phyloP scores from a whole-genome alignment of 106 monocot genomes.

The Hemerocallis citrina region DNA sequence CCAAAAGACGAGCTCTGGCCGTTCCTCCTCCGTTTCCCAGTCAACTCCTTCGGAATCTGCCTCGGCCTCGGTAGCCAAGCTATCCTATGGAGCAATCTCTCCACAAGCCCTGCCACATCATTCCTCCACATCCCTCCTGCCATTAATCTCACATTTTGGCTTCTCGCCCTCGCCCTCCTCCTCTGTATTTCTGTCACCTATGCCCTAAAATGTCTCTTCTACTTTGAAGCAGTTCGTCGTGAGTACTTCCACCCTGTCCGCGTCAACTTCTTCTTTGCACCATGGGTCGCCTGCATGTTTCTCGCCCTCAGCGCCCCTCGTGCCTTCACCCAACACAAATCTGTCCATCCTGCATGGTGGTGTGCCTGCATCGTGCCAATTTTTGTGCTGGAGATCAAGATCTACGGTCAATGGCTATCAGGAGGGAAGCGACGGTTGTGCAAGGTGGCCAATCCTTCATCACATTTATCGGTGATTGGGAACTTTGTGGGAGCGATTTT shows the following conservation, averaged over 20 bases:
- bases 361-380: slow-evolving; percentile 55
- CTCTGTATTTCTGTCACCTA: slow-evolving; percentile 50
- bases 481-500: slow-evolving; percentile 84
- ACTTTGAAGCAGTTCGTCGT: slow-evolving; percentile 85
- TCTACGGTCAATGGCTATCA: slow-evolving; percentile 93
- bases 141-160: slow-evolving; percentile 64
- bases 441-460: slow-evolving; percentile 89
- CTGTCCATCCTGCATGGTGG: slow-evolving; percentile 50
- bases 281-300: slow-evolving; percentile 87
- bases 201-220: slow-evolving; percentile 66
- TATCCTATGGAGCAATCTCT: slow-evolving; percentile 63
- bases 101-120: slow-evolving; percentile 43
- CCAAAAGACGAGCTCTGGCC: slow-evolving; percentile 90
- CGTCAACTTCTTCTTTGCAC: slow-evolving; percentile 99
- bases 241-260: slow-evolving; percentile 96
- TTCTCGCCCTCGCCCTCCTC: slow-evolving; percentile 53
- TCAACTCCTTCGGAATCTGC: slow-evolving; percentile 75
- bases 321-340: slow-evolving; percentile 3
- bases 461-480: slow-evolving; percentile 80
- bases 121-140: slow-evolving; percentile 62
- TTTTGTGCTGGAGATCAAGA: slow-evolving; percentile 75
- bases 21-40: slow-evolving; percentile 92
- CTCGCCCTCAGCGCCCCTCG: slow-evolving; percentile 54
- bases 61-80: slow-evolving; percentile 83
- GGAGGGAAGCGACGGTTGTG: slow-evolving; percentile 84